Base-by-base conservation (phyloP, 495 filamentous ascomycete genomes). In the Xylaria venustula region DNA sequence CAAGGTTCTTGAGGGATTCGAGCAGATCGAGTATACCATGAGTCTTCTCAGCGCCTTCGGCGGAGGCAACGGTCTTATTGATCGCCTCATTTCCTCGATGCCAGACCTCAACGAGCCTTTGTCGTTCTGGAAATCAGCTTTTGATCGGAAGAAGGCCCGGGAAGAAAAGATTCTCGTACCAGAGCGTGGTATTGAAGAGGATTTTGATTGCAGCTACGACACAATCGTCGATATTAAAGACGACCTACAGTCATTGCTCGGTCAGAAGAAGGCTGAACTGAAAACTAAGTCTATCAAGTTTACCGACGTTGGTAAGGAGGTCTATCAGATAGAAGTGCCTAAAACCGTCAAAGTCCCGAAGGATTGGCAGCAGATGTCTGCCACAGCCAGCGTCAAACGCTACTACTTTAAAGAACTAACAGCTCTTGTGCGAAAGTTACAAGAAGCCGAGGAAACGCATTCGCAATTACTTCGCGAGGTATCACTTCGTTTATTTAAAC, bases 361-460 rank as follows among this genome's bases (percentile, higher is more conserved):
- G 65, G 77, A 75, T 63, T 99, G 95, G 95, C 86, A 90, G 66
- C 94, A 97, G 73, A 97, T 97, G 93, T 97, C 93, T 17, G 89
- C 91, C 9, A 97, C 95, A 0, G 82, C 88, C 49, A 86, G 88
- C 49, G 90, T 94, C 69, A 98, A 96, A 74, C 90, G 95, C 0
- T 99, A 94, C 79, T 99, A 98, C 77, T 93, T 88, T 65, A 85
- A 88, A 11, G 90, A 96, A 67, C 79, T 98, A 6, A 87, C 90
- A 17, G 80, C 79, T 25, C 82, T 95, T 8, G 91, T 99, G 26
- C 87, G 92, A 46, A 82, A 90, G 61, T 80, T 97, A 3, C 93
- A 93, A 68, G 95, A 99, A 73, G 87, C 92, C 7, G 93, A 97
- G 69, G 95, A 99, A 71, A 95, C 87, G 2, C 95, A 98, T 76